These are phyloP conservation scores for Mucuna pruriens DNA, from an alignment of 306 rosid species.

Conservation along the genomic window DNA sequence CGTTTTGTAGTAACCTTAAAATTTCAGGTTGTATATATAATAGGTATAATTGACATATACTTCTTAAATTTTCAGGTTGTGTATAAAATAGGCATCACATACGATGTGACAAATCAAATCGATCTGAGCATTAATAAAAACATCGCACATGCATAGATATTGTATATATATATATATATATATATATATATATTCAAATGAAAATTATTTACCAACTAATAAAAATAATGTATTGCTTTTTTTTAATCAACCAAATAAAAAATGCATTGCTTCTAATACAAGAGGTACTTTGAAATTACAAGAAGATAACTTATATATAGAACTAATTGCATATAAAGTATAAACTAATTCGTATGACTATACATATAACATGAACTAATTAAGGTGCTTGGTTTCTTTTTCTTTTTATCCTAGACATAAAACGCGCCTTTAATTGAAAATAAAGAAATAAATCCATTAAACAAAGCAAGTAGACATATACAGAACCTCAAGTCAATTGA, in stretches of 20 bases:
- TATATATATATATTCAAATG: neutral
- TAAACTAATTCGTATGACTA: too few relatives aligned
- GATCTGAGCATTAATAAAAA: neutral
- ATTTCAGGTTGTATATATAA: neutral
- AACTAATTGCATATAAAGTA: neutral
- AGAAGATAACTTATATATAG: neutral
- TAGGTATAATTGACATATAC: too few relatives aligned
- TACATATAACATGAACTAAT: neutral
- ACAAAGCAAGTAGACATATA: neutral
- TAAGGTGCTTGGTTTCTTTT: neutral
- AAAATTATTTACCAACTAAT: too few relatives aligned
- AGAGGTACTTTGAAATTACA: too few relatives aligned
- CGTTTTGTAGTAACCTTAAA: neutral
- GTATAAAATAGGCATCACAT: neutral
- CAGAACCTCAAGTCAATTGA: neutral
- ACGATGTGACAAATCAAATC: conserved; percentile 16
- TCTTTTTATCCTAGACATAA: neutral
- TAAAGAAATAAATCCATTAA: neutral
- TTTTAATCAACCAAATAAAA: too few relatives aligned
- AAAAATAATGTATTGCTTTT: too few relatives aligned
- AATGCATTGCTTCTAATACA: too few relatives aligned
- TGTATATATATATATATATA: neutral
- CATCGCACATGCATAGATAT: neutral
- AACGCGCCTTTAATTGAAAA: neutral
- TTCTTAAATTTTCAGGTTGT: neutral